A percentile compares a stretch with the other conserved stretches of the same genome.
Conservation (phyloP, 73 alveolate genomes). For the Paramecium pentaurelia region DNA sequence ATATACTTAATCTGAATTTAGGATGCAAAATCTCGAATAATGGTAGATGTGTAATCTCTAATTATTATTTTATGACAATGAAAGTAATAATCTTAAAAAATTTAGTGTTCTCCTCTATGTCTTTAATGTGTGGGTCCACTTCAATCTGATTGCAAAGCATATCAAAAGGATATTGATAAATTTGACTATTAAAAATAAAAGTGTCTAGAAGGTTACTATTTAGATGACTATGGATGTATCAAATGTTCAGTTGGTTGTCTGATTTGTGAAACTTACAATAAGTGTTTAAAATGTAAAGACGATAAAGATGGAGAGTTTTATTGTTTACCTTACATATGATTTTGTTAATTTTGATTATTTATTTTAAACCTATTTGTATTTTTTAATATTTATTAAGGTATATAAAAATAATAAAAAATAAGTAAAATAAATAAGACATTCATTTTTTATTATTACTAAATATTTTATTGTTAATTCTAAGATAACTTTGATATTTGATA, state of each 20-base stretch:
- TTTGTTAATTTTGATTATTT: not conserved
- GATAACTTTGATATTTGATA: not conserved
- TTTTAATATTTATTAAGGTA: not conserved
- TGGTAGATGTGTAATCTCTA: conserved; percentile 35
- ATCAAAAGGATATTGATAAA: not conserved
- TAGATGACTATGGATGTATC: not conserved
- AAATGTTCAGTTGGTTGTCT: not conserved
- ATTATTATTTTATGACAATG: not conserved
- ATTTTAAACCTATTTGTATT: not conserved
- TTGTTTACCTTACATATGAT: not conserved
- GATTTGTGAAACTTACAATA: not conserved
- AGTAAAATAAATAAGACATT: not conserved
- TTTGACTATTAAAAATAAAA: not conserved
- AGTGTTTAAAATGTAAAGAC: not conserved
- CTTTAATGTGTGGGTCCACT: not conserved
- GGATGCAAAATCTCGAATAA: conserved; percentile 16
- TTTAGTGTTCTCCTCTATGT: not conserved
- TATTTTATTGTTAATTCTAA: not conserved
- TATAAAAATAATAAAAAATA: not conserved
- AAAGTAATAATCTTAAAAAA: not conserved
- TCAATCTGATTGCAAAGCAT: not conserved
- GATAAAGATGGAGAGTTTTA: not conserved
- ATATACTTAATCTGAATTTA: not conserved
- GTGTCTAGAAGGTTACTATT: not conserved
- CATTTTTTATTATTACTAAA: not conserved